Percentiles rank a stretch among this genome's conserved stretches.
Conservation (phyloP, 345 rosid genomes). For the Toxicodendron radicans region DNA sequence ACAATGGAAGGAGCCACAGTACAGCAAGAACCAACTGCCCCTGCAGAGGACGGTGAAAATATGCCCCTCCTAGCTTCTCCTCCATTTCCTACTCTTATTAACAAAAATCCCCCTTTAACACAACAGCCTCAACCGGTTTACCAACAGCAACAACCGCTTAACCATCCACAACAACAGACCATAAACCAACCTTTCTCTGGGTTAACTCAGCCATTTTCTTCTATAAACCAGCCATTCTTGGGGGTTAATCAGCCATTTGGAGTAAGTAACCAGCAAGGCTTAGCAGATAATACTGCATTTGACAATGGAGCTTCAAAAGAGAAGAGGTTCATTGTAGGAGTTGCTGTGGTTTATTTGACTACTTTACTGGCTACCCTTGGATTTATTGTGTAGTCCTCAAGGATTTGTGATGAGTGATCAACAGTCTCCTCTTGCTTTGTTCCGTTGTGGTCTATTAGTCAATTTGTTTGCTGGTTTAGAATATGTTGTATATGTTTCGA, state of each 20-base stretch:
- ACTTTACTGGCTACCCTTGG: slow-evolving; percentile 9
- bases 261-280: slow-evolving; percentile 32
- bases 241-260: slow-evolving; percentile 34
- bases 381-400: slow-evolving; percentile 8
- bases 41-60: not conserved
- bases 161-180: slow-evolving; percentile 26
- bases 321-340: slow-evolving; percentile 10
- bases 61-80: slow-evolving; percentile 16
- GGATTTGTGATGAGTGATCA: no score
- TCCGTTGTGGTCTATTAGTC: not conserved
- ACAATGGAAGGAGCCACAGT: not conserved
- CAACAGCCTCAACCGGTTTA: slow-evolving; percentile 28
- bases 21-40: not conserved
- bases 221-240: slow-evolving; percentile 43
- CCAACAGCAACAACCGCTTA: slow-evolving; percentile 37
- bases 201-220: slow-evolving; percentile 36
- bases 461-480: no score
- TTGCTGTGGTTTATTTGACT: slow-evolving; percentile 15
- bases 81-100: slow-evolving; percentile 9
- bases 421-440: not conserved
- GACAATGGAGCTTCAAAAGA: slow-evolving; percentile 32
- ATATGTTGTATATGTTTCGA: not conserved
- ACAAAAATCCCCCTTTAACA: not conserved
- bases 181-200: slow-evolving; percentile 41
- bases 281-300: slow-evolving; percentile 28